These are phyloP conservation scores for Salix suchowensis DNA, from an alignment of 345 rosid genomes.

Conservation along the genomic window DNA sequence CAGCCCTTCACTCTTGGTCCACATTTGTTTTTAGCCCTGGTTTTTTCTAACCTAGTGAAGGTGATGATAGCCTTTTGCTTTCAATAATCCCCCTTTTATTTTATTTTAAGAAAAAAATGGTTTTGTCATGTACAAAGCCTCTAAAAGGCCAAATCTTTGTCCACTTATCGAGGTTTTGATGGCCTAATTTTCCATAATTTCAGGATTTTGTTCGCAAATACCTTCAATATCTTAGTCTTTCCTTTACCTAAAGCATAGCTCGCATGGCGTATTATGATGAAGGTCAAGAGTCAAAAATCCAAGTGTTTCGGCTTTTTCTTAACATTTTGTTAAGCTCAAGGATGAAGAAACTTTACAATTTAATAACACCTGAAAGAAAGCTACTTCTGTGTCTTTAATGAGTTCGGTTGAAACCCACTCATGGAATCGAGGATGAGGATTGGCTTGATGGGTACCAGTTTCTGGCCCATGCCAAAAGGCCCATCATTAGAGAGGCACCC, in stretches of 20 bases:
- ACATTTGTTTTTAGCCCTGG: slow-evolving; percentile 7
- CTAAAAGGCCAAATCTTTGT: slow-evolving; percentile 10
- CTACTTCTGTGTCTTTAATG: no score
- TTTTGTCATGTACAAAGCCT: neutral
- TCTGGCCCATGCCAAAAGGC: no score
- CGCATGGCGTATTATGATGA: neutral
- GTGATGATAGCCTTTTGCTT: slow-evolving; percentile 4
- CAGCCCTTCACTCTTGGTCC: neutral
- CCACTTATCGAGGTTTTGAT: neutral
- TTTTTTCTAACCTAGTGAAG: neutral
- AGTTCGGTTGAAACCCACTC: no score
- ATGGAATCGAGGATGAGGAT: neutral
- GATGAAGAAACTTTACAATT: neutral
- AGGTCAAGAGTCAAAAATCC: slow-evolving; percentile 1
- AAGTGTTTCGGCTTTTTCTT: neutral
- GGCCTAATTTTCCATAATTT: slow-evolving; percentile 18
- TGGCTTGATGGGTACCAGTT: neutral
- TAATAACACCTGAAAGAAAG: neutral
- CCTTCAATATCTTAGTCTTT: neutral
- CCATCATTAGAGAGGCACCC: no score
- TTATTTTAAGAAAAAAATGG: neutral
- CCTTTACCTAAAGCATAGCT: neutral
- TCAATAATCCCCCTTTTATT: neutral
- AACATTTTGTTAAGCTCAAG: neutral
- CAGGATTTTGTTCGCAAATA: slow-evolving; percentile 14